These are phyloP conservation scores for Isabelozyma gotoi DNA, from an alignment of 805 yeast species.

Conservation along the genomic window DNA sequence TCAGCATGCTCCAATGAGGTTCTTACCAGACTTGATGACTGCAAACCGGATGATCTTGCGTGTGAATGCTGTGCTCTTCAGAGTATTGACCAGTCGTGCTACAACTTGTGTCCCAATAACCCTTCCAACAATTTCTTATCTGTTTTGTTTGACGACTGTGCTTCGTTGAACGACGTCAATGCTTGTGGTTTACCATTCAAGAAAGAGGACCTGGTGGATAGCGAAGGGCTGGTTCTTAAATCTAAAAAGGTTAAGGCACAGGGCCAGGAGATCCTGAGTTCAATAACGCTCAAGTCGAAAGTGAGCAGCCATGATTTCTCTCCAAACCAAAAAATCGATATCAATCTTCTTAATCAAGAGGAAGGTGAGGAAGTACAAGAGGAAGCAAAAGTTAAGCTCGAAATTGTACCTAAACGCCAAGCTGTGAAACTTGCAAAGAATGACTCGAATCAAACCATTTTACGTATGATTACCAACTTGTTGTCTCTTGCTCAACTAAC, in stretches of 20 bases:
- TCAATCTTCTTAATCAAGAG: neutral
- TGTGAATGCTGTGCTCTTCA: constrained; percentile 60
- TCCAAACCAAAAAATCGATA: neutral
- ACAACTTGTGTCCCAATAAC: constrained; percentile 48
- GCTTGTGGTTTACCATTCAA: constrained; percentile 52
- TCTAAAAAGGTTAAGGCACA: neutral
- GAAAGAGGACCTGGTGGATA: constrained; percentile 30
- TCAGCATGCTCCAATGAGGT: constrained; percentile 48
- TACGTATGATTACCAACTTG: neutral
- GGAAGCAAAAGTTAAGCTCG: too few species aligned
- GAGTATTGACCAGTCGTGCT: constrained; percentile 45
- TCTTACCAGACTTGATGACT: constrained; percentile 44
- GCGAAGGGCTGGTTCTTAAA: neutral
- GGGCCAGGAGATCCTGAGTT: neutral
- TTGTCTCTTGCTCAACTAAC: neutral
- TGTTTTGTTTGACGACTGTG: constrained; percentile 47
- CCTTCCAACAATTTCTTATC: constrained; percentile 48
- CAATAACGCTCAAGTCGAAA: neutral
- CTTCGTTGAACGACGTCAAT: constrained; percentile 46
- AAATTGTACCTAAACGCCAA: too few species aligned
- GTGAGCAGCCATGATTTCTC: neutral
- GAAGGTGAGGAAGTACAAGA: neutral
- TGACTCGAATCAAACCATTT: neutral
- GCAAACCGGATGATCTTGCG: constrained; percentile 53
- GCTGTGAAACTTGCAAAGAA: neutral